Conservation (phyloP, 139 green algal species). For the Chlorella sp. region DNA sequence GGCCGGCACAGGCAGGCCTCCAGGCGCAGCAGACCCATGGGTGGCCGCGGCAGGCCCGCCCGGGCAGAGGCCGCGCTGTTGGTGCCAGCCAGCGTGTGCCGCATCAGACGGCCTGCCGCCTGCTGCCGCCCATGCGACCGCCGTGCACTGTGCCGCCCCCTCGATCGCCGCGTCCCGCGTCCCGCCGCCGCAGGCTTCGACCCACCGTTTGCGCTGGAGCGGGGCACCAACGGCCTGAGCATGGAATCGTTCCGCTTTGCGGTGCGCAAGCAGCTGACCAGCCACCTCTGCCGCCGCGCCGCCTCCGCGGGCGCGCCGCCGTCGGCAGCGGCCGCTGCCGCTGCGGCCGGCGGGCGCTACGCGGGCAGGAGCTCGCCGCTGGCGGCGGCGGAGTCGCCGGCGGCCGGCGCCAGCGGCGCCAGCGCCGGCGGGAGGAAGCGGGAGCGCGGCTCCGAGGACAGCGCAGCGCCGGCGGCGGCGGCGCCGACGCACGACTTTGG, state of each 20-base stretch:
- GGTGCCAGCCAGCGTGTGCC: too few relatives aligned
- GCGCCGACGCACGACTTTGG: slow-evolving; percentile 21
- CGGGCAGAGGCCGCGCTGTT: too few relatives aligned
- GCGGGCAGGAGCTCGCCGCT: background rate
- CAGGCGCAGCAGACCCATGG: too few relatives aligned
- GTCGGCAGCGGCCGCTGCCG: too few relatives aligned
- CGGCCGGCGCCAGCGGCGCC: background rate
- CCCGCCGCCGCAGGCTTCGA: slow-evolving; percentile 47
- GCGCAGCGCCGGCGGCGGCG: background rate
- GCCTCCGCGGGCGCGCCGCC: background rate
- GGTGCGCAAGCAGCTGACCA: slow-evolving; percentile 59
- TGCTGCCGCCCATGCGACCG: too few relatives aligned
- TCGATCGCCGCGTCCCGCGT: too few relatives aligned
- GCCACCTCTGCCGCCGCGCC: slow-evolving; percentile 51
- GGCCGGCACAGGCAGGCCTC: background rate
- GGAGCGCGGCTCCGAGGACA: background rate
- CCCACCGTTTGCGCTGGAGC: slow-evolving; percentile 60
- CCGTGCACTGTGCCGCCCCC: too few relatives aligned
- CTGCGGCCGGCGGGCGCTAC: background rate
- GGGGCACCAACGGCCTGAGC: slow-evolving; percentile 54
- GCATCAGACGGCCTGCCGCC: too few relatives aligned
- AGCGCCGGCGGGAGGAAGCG: background rate
- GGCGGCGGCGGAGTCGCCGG: background rate
- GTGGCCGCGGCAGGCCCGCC: too few relatives aligned
- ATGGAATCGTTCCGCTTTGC: slow-evolving; percentile 61